Conservation (phyloP, 768 basidiomycete species). For the Kwoniella bestiolae region DNA sequence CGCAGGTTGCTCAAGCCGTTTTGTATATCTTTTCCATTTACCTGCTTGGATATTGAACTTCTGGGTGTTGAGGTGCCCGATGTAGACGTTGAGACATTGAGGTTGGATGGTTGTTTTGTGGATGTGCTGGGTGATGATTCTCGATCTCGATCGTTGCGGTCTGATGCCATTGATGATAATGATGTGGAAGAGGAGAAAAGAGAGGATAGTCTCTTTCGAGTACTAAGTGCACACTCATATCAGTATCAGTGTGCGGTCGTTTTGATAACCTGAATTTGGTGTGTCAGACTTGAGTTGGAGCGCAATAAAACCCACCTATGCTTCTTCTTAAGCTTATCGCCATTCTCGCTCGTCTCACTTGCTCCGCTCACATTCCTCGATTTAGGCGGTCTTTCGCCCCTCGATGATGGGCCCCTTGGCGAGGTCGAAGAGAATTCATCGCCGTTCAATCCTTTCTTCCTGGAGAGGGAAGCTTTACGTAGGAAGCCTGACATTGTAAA, state of each 20-base stretch:
- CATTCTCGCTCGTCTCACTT: constrained; percentile 20
- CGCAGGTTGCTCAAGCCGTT: constrained; percentile 12
- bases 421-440: constrained; percentile 15
- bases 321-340: constrained; percentile 26
- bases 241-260: too few species aligned
- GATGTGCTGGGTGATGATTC: constrained; percentile 19
- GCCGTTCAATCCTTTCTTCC: constrained; percentile 31
- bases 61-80: constrained; percentile 40
- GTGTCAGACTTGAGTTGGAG: too few species aligned
- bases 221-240: too few species aligned
- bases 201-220: constrained; percentile 42
- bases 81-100: constrained; percentile 28
- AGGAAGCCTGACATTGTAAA: constrained; percentile 42
- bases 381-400: constrained; percentile 33
- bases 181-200: constrained; percentile 49
- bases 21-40: constrained; percentile 21
- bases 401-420: constrained; percentile 8
- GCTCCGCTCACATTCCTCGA: constrained; percentile 37
- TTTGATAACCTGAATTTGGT: too few species aligned
- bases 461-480: constrained; percentile 41
- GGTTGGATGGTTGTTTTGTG: constrained; percentile 20
- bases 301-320: neutral
- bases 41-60: constrained; percentile 4
- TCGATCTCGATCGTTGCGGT: constrained; percentile 11
- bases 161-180: constrained; percentile 27